Base-by-base conservation (phyloP, 2,329 filamentous ascomycete genomes). In the Davidsoniella neocaledoniae region DNA sequence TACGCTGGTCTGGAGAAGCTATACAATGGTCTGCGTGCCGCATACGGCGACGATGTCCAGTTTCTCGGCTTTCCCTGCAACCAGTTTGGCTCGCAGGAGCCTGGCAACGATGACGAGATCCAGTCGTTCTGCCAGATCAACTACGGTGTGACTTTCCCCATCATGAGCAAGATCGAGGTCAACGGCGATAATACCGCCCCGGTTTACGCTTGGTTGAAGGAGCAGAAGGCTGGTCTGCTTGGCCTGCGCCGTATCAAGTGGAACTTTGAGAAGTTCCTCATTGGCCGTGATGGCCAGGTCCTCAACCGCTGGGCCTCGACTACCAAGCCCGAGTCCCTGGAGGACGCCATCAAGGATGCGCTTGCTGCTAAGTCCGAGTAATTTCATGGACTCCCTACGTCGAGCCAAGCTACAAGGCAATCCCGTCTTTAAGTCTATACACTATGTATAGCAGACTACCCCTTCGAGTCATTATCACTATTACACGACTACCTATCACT, bases 251-350 rank as follows among this genome's bases (percentile, higher is more conserved):
- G 81, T 55, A 73, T 98, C 60, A 95, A 96, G 82, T 98, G 91
- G 91, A 98, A 98, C 70, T 98, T 96, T 71, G 91, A 98, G 68
- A 98, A 98, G 77, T 98, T 95, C 68, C 69, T 98, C 55, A 71
- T 98, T 56, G 83, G 81, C 54, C 76, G 77, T 54, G 86, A 96
- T 65, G 91, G 91, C 23, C 75, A 82, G 68, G 86, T 96, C 58
- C 83, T 84, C 67, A 75, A 75, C 25, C 72, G 91, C 56, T 98
- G 87, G 86, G 84, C 86, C 33, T 90, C 84, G 65, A 83, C 79
- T 16, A 86, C 83, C 53, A 91, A 88, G 73, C 91, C 91, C 1
- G 86, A 90, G 69, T 66, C 68, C 38, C 68, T 98, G 58, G 83
- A 90, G 76, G 71, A 73, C 55, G 67, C 73, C 3, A 88, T 95